phyloP scores from a whole-genome alignment of 2,329 filamentous ascomycete genomes.

The Botryotinia globosa region DNA sequence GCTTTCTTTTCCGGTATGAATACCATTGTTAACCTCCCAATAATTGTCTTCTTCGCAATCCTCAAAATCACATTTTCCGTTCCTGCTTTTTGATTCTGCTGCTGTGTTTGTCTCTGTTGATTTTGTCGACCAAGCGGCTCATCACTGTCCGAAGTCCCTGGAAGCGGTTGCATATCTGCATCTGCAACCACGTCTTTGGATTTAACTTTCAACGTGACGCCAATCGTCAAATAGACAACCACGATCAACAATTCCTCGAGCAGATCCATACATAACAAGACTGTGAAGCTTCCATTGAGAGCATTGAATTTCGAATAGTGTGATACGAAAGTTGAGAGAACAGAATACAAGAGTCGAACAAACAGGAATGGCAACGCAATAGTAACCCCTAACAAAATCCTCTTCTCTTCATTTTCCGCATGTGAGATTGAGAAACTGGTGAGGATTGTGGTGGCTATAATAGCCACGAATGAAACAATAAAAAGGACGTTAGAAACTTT shows the following conservation, averaged over 20 bases:
- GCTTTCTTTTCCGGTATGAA: conserved; percentile 5
- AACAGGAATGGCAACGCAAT: conserved; percentile 49
- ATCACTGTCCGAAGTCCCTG: not conserved
- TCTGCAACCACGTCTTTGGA: conserved; percentile 7
- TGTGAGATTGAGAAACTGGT: conserved; percentile 37
- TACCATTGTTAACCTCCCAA: conserved; percentile 31
- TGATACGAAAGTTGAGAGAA: conserved; percentile 44
- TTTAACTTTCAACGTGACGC: conserved; percentile 41
- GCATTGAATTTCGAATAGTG: conserved; percentile 45
- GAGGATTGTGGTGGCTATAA: conserved; percentile 40
- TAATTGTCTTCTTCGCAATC: conserved; percentile 34
- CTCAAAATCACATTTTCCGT: conserved; percentile 22
- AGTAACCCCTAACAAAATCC: conserved; percentile 45
- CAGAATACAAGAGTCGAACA: conserved; percentile 49
- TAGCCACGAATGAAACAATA: conserved; percentile 42
- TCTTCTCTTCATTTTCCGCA: conserved; percentile 46
- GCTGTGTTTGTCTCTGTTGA: not conserved
- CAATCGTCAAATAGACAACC: conserved; percentile 43
- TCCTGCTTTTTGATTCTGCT: conserved; percentile 13
- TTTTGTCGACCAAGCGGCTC: not conserved
- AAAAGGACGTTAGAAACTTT: conserved; percentile 46
- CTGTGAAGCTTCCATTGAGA: conserved; percentile 41
- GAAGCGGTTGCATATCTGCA: not conserved
- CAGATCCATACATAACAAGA: conserved; percentile 47
- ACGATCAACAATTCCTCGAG: conserved; percentile 51